These are phyloP conservation scores for Suillus variegatus DNA, from an alignment of 768 basidiomycete species.

Conservation along the genomic window DNA sequence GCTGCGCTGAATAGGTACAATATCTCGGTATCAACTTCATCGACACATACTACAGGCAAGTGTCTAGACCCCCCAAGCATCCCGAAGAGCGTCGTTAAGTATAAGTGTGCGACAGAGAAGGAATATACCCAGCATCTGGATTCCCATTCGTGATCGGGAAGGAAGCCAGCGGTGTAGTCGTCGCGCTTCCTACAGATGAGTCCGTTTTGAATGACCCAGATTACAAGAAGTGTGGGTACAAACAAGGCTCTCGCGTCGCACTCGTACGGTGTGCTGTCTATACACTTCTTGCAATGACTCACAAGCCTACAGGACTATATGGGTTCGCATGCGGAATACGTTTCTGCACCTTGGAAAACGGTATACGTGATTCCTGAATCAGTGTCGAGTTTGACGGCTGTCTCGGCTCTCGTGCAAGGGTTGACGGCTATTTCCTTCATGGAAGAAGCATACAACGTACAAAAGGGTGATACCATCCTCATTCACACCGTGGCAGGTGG, in stretches of 20 bases:
- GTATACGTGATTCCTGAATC: conserved; percentile 66
- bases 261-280: conserved; percentile 45
- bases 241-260: conserved; percentile 74
- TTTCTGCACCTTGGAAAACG: conserved; percentile 61
- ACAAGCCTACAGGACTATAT: conserved; percentile 38
- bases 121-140: conserved; percentile 58
- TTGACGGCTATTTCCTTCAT: conserved; percentile 77
- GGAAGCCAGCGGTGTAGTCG: conserved; percentile 78
- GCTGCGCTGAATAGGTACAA: conserved; percentile 48
- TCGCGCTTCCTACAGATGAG: conserved; percentile 69
- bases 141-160: conserved; percentile 74
- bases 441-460: conserved; percentile 83
- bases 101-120: conserved; percentile 45
- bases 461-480: conserved; percentile 77
- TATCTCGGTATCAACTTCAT: conserved; percentile 88
- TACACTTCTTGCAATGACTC: not conserved
- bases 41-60: conserved; percentile 77
- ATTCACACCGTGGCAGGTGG: conserved; percentile 94
- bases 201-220: conserved; percentile 58
- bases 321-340: conserved; percentile 70
- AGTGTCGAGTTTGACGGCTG: conserved; percentile 62
- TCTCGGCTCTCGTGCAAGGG: conserved; percentile 71
- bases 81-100: not conserved
- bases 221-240: conserved; percentile 64
- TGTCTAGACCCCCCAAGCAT: conserved; percentile 19